A percentile compares a stretch with the other conserved stretches of the same genome.
Conservation (phyloP, 805 yeast genomes). For the Teunomyces atbi region DNA sequence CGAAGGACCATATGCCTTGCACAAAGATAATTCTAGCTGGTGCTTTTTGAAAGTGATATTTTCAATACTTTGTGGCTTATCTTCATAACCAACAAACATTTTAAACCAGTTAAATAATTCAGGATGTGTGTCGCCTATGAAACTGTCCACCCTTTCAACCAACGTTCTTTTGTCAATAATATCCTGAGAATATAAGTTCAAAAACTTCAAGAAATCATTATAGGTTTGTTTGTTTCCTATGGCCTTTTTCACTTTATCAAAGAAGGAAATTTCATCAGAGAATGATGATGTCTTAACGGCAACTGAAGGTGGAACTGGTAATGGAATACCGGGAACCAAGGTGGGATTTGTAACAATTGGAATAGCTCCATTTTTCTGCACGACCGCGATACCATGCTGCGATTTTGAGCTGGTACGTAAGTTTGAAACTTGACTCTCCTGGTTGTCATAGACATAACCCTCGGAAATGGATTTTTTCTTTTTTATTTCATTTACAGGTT, state of each 20-base stretch:
- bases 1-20: conserved; percentile 94
- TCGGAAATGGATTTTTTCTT: conserved; percentile 29
- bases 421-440: conserved; percentile 50
- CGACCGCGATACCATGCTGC: conserved; percentile 1
- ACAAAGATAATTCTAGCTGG: conserved; percentile 80
- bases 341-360: conserved; percentile 51
- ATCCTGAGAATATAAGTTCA: conserved; percentile 87
- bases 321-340: conserved; percentile 81
- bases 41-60: conserved; percentile 87
- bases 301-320: conserved; percentile 59
- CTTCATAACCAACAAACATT: conserved; percentile 84
- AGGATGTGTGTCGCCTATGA: conserved; percentile 70
- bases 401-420: conserved; percentile 32
- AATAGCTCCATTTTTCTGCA: conserved; percentile 30
- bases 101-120: conserved; percentile 92
- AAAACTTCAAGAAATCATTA: conserved; percentile 85
- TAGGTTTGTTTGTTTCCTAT: conserved; percentile 88
- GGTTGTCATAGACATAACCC: conserved; percentile 30
- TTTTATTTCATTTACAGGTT: conserved; percentile 4
- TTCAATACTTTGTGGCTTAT: conserved; percentile 82
- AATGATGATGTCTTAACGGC: conserved; percentile 54
- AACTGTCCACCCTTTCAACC: conserved; percentile 80
- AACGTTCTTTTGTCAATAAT: conserved; percentile 80
- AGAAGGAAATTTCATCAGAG: conserved; percentile 83
- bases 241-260: conserved; percentile 86